Evolutionary conservation across 768 basidiomycete species (phyloP), one percentile per base, ranked within the genome.

Genomic region (Pleurotus ostreatus): DNA sequence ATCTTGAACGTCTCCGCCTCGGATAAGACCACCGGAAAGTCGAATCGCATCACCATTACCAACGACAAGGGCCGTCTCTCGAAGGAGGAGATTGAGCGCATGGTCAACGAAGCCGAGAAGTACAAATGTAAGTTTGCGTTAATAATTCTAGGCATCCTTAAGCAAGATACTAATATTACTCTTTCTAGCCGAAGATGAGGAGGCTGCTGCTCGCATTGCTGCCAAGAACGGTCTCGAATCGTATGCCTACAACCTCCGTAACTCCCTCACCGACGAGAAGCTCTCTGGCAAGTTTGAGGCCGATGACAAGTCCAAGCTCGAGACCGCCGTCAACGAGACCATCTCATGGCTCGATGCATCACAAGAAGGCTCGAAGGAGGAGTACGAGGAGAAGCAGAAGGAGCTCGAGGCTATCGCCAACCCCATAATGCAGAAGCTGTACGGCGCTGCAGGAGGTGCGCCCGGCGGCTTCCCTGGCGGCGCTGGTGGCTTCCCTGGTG

Each of bases 71-170:
- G 94, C 44, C 93, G 95, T 72, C 76, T 98, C 63, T 94, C 91
- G 61, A 92, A 96, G 78, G 95, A 98, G 73, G 95, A 98, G 69
- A 98, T 98, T 60, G 95, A 98, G 72, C 90, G 94, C 70, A 98
- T 98, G 95, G 92, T 98, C 44, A 69, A 72, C 59, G 95, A 97
- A 69, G 95, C 95, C 55, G 94, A 96, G 84, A 85, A 86, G 69
- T 95, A 94, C 81, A 93, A 88, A 75, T 77, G 85, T 82, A 71
- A 65, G 81, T n/a, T n/a, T n/a, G n/a, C n/a, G n/a, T n/a, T n/a
- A n/a, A n/a, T n/a, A n/a, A n/a, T n/a, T n/a, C n/a, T n/a, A n/a
- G n/a, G n/a, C n/a, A n/a, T n/a, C n/a, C n/a, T n/a, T n/a, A n/a
- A n/a, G n/a, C n/a, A n/a, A 59, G 64, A 55, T 57, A 57, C 57